Evolutionary conservation across 2,329 filamentous ascomycete genomes (phyloP), one percentile per base, ranked within the genome.

Genomic region (Fusarium chaquense): DNA sequence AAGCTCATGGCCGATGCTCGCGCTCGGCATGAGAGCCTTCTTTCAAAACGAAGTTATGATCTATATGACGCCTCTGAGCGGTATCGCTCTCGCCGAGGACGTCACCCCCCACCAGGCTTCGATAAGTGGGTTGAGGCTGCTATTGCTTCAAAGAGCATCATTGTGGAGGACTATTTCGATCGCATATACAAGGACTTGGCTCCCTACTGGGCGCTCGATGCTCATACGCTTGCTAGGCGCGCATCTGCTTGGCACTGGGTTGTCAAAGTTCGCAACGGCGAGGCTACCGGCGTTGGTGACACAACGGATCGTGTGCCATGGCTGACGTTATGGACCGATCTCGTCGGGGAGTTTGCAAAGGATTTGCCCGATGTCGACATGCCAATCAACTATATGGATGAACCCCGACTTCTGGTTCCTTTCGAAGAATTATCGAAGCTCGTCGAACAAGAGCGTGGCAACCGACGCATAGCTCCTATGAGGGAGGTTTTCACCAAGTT

Each of bases 61-160:
- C 78, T 91, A 52, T 76, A 79, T 12, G 81, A 84, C 16, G 85
- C 87, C 7, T 86, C 89, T 1, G 79, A 80, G 6, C 84, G 82
- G 24, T 91, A 91, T 73, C 83, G 88, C 59, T 75, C 79, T 28
- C 82, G 83, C 49, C 83, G 88, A 65, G 87, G 87, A 24, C 82
- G 88, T 26, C 86, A 90, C 70, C 89, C 88, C 3, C 89, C 89
- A 5, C 89, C 88, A 0, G 86, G 86, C n/a, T 91, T 91, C 72
- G 83, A 88, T 64, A 78, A 82, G 47, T 90, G 89, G 88, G 84
- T 87, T 70, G 77, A 80, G 33, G 87, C 86, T 58, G 88, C 88
- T 9, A 71, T 78, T 22, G 80, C 84, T 28, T 80, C 81, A 44
- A 79, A 87, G 36, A 84, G 86, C n/a, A 77, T 89, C 58, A 81